Percentiles rank a stretch among this genome's conserved stretches.
These are phyloP conservation scores for Oxytropis ochrocephala DNA, from an alignment of 306 rosid species.

Conservation along the genomic window DNA sequence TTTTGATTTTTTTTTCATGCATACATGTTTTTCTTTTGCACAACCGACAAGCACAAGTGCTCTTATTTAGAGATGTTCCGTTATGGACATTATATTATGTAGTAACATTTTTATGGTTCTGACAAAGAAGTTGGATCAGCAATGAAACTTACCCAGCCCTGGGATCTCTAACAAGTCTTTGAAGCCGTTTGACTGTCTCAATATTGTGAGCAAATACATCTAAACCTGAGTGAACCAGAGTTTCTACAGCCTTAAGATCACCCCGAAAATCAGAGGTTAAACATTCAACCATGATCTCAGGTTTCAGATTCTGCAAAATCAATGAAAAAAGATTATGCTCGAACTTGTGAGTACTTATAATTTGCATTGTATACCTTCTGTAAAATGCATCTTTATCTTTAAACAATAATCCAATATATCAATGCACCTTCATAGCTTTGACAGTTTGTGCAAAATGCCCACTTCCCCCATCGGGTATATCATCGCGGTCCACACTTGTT, in stretches of 20 bases:
- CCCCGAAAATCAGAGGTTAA: slow-evolving; percentile 96
- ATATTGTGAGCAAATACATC: slow-evolving; percentile 96
- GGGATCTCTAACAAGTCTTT: slow-evolving; percentile 92
- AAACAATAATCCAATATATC: slow-evolving; percentile 1
- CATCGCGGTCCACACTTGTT: slow-evolving; percentile 97
- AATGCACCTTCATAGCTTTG: slow-evolving; percentile 73
- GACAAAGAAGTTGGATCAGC: not conserved
- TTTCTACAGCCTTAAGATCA: slow-evolving; percentile 68
- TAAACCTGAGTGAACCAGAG: slow-evolving; percentile 74
- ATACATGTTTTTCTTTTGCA: too few species aligned
- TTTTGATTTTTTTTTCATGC: too few species aligned
- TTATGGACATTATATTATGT: not conserved
- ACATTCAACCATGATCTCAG: slow-evolving; percentile 92
- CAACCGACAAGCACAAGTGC: too few species aligned
- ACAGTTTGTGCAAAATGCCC: slow-evolving; percentile 92
- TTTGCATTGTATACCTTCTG: not conserved
- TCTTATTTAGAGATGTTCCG: too few species aligned
- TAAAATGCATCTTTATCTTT: not conserved
- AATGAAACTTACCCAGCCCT: slow-evolving; percentile 78
- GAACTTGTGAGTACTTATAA: not conserved
- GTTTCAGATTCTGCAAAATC: slow-evolving; percentile 56
- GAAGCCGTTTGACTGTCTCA: slow-evolving; percentile 95
- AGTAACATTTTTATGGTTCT: not conserved
- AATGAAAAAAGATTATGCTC: not conserved
- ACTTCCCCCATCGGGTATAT: slow-evolving; percentile 97